These are phyloP conservation scores for Panaeolus cyanescens DNA, from an alignment of 768 basidiomycete genomes.

Conservation along the genomic window DNA sequence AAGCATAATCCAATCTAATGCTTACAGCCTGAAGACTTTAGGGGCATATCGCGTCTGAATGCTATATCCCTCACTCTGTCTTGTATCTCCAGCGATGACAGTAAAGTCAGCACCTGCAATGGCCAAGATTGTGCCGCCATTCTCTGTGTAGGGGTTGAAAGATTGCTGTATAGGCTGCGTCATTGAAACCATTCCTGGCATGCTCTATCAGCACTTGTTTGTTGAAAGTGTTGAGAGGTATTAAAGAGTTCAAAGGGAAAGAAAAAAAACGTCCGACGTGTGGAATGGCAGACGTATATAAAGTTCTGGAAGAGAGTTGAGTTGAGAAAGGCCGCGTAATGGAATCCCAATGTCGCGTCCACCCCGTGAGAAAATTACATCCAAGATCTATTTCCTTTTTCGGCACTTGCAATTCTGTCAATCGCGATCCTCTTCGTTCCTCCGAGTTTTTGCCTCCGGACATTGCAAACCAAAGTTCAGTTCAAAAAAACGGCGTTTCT, in stretches of 20 bases:
- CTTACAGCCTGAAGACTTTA: constrained; percentile 93
- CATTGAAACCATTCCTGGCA: constrained; percentile 41
- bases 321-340: constrained; percentile 46
- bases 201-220: constrained; percentile 9
- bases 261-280: constrained; percentile 23
- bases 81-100: constrained; percentile 95
- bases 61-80: constrained; percentile 95
- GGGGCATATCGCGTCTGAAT: constrained; percentile 98
- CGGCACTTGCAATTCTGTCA: constrained; percentile 13
- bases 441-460: constrained; percentile 39
- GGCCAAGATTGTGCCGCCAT: constrained; percentile 95
- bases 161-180: constrained; percentile 47
- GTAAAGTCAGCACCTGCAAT: constrained; percentile 93
- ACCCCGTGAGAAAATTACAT: constrained; percentile 36
- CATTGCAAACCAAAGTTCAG: constrained; percentile 32
- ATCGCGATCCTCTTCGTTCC: constrained; percentile 19
- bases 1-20: constrained; percentile 3
- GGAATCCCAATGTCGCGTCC: constrained; percentile 37
- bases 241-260: constrained; percentile 10
- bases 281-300: constrained; percentile 24
- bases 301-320: constrained; percentile 21
- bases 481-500: constrained; percentile 17
- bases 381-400: constrained; percentile 16
- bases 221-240: constrained; percentile 1
- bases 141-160: constrained; percentile 91